Conservation (phyloP, 2,329 filamentous ascomycete species). For the Sporothrix phasma region DNA sequence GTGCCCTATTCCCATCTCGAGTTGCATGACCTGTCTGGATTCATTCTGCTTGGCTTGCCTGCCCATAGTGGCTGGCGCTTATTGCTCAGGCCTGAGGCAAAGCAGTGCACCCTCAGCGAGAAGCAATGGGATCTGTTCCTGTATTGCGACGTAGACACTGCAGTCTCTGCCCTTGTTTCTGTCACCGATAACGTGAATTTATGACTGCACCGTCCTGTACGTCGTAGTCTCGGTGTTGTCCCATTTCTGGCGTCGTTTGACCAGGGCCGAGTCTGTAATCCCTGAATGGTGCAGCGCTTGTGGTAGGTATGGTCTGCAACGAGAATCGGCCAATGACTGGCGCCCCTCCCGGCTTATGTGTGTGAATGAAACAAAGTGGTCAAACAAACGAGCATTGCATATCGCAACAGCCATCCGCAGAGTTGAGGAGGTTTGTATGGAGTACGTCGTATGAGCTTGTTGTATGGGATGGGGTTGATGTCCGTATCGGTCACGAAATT, state of each 20-base stretch:
- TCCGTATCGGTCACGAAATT: background rate
- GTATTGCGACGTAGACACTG: background rate
- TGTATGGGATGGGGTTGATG: background rate
- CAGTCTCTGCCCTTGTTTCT: background rate
- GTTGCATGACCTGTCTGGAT: background rate
- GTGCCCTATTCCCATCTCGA: background rate
- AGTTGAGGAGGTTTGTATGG: too few species aligned
- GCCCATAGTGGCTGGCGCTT: background rate
- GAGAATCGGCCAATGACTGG: background rate
- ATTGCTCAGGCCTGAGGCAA: background rate
- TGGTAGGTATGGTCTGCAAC: background rate
- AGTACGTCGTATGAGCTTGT: too few species aligned
- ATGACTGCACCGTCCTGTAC: background rate
- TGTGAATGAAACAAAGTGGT: conserved; percentile 2
- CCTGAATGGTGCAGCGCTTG: conserved; percentile 4
- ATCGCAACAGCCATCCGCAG: too few species aligned
- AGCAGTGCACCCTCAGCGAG: background rate
- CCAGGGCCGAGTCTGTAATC: too few species aligned
- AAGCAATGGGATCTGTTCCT: conserved; percentile 2
- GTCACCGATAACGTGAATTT: background rate
- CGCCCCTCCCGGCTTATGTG: background rate
- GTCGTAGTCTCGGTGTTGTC: too few species aligned
- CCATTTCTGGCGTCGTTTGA: too few species aligned
- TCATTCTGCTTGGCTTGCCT: background rate
- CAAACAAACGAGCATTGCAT: background rate